Evolutionary conservation across 257 asterid genomes (phyloP).

Genomic region (Linderniella brevidens): DNA sequence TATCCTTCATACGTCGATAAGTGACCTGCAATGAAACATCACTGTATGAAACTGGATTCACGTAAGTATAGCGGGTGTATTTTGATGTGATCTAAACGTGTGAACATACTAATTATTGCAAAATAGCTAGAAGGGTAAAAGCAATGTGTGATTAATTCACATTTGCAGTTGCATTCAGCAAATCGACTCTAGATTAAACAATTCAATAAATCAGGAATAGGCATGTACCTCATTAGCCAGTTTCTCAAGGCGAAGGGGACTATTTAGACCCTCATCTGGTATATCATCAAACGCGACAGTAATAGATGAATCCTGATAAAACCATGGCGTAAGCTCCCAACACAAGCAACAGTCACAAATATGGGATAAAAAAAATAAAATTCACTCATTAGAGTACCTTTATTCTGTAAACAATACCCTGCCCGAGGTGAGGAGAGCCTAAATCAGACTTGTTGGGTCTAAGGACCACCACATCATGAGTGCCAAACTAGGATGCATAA

Average conservation of each 20-base stretch:
- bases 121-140: no score
- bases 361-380: not conserved
- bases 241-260: conserved; percentile 81
- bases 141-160: no score
- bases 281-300: conserved; percentile 87
- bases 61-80: conserved; percentile 1
- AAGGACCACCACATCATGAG: conserved; percentile 79
- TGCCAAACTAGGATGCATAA: conserved; percentile 50
- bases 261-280: conserved; percentile 88
- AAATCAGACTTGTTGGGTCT: conserved; percentile 86
- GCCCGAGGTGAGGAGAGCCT: conserved; percentile 84
- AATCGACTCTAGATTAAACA: no score
- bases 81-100: conserved; percentile 2
- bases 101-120: no score
- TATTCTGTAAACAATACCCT: conserved; percentile 86
- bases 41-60: conserved; percentile 7
- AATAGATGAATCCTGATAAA: conserved; percentile 70
- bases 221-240: conserved; percentile 77
- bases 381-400: conserved; percentile 36
- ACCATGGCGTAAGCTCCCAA: not conserved
- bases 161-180: no score
- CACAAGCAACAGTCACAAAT: not conserved
- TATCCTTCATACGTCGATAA: conserved; percentile 84
- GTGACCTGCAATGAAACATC: conserved; percentile 48
- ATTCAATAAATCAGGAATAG: no score